These are phyloP conservation scores for Gossypium stocksii DNA, from an alignment of 345 rosid genomes.

Conservation along the genomic window DNA sequence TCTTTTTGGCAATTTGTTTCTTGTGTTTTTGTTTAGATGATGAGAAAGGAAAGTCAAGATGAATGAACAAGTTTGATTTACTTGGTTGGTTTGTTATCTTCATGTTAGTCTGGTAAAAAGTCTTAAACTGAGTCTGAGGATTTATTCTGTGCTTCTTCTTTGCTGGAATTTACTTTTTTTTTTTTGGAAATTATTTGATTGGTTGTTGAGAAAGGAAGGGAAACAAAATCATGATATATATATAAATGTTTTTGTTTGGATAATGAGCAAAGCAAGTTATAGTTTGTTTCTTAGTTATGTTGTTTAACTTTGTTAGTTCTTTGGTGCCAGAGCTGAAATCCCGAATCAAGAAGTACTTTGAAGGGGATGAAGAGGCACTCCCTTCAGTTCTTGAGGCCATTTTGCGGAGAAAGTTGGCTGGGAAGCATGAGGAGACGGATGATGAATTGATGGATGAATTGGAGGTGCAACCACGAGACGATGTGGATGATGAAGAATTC, in stretches of 20 bases:
- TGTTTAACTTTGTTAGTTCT: slow-evolving; percentile 17
- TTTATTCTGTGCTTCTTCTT: not conserved
- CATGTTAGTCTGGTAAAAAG: not conserved
- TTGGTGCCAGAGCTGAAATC: slow-evolving; percentile 56
- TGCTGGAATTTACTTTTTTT: not conserved
- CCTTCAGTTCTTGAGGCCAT: slow-evolving; percentile 63
- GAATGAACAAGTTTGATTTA: not conserved
- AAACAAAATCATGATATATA: not conserved
- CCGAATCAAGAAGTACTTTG: slow-evolving; percentile 62
- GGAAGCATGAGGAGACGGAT: slow-evolving; percentile 72
- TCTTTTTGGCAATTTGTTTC: not conserved
- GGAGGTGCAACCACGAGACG: slow-evolving; percentile 40
- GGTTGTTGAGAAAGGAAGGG: not conserved
- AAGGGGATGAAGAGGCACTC: slow-evolving; percentile 68
- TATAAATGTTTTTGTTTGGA: not conserved
- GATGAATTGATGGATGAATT: slow-evolving; percentile 60
- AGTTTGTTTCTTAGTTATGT: not conserved
- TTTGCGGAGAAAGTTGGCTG: slow-evolving; percentile 43
- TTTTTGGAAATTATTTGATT: not conserved
- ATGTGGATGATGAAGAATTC: slow-evolving; percentile 54
- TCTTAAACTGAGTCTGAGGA: not conserved
- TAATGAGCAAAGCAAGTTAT: not conserved
- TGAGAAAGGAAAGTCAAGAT: not conserved
- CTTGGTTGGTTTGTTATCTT: not conserved
- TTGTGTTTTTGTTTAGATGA: not conserved